Evolutionary conservation across 495 filamentous ascomycete genomes (phyloP), one percentile per base, ranked within the genome.

Genomic region (Cairneyella variabilis): DNA sequence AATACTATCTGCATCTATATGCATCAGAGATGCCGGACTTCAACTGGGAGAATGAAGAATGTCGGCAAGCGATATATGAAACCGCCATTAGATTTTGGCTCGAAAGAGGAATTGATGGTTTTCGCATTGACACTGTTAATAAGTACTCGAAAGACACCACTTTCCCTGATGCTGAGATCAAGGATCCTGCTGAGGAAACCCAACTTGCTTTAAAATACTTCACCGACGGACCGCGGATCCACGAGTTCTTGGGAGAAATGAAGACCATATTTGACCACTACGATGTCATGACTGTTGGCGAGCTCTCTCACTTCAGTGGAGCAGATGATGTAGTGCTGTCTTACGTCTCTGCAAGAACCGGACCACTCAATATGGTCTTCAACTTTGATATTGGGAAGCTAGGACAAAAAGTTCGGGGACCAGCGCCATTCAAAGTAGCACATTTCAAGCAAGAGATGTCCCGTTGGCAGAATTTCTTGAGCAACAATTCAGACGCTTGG

Each of bases 311-410:
- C 51, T 73, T 79, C 7, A 68, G 59, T 12, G 71, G 74, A 21
- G 70, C 75, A 38, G 57, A 60, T 26, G 64, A 76, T 26, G 76
- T 82, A 52, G 76, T 83, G 2, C 62, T 84, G 30, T 68, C 68
- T 10, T 72, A 67, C 14, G 77, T 86, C 14, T 71, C 74, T 11
- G 70, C 72, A 18, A 72, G 79, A 40, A 71, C 76, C 3, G 66
- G 70, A 25, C 79, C 85, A 58, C 63, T 86, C 51, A 75, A 78
- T 56, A 86, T 86, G 83, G 75, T 86, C 23, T 86, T 86, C 68
- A 76, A 82, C 34, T 83, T 84, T 43, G 82, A 83, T 51, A 60
- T 73, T 12, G 68, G 71, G 4, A 74, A 77, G 52, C 72, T 83
- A 39, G 81, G 80, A 70, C 42, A 71, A 67, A 28, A 26, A 7